Evolutionary conservation across 2,329 filamentous ascomycete species (phyloP), one percentile per base, ranked within the genome.

Genomic region (Chrysosphaeria jannelii): DNA sequence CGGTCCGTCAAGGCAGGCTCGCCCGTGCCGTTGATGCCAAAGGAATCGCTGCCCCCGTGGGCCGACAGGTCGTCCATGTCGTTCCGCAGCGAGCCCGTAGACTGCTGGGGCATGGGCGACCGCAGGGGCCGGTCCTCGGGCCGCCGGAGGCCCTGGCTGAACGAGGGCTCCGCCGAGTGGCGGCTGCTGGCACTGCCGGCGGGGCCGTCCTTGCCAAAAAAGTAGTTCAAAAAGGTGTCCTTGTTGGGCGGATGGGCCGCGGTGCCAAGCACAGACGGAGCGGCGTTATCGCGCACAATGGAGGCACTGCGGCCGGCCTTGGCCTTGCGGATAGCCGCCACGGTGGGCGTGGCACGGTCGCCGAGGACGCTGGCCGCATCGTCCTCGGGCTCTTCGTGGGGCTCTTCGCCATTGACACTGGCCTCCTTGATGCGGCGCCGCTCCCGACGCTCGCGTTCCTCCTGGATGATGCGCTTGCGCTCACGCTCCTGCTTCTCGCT

Each of bases 141-240:
- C 55, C 76, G 60, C 30, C 79, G 62, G 36, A 88, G 68, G 39
- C 74, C 85, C 36, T 78, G 74, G 29, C 67, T 67, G 39, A 89
- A 72, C 34, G 63, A 78, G 10, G 74, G 67, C 43, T 91, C 81
- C 13, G 58, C 55, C 27, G 62, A 58, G 39, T 89, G 75, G 33
- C 78, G 33, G 41, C 30, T 43, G 16, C 16, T 18, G 16, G 16
- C 16, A n/a, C n/a, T n/a, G n/a, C n/a, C n/a, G 9, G 23, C 21
- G 23, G 23, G 21, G 23, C 74, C 74, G 30, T 97, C 85, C 41
- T 97, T 93, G 35, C 85, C 79, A 37, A 97, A 97, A 47, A 97
- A 97, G 46, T 97, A 97, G 46, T 81, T 93, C 30, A 97, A 46
- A 51, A 97, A 97, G 1, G 78, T 88, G 45, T 97, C 85, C 30